Percentiles rank a stretch among this genome's conserved stretches.
These are phyloP conservation scores for Teunomyces funiuensis DNA, from an alignment of 805 yeast genomes.

Conservation along the genomic window DNA sequence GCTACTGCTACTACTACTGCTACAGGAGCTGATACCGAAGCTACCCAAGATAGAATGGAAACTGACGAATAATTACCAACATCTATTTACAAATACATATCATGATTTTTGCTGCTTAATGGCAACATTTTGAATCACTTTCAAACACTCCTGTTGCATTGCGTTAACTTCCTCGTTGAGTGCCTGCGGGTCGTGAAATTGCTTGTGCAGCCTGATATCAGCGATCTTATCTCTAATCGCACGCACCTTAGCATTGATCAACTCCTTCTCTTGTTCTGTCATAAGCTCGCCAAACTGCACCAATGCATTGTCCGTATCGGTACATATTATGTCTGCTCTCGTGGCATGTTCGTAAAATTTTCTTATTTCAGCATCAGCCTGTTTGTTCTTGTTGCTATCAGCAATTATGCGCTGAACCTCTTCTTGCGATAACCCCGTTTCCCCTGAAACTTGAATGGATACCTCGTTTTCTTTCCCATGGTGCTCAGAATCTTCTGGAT, in stretches of 20 bases:
- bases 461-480: constrained; percentile 51
- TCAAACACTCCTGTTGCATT: constrained; percentile 38
- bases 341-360: constrained; percentile 72
- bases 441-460: constrained; percentile 48
- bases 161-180: constrained; percentile 37
- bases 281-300: constrained; percentile 60
- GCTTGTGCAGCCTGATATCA: constrained; percentile 32
- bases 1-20: constrained; percentile 13
- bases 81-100: constrained; percentile 6
- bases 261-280: constrained; percentile 47
- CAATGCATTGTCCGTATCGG: constrained; percentile 87
- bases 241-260: constrained; percentile 18
- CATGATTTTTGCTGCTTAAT: constrained; percentile 26
- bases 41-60: constrained; percentile 37
- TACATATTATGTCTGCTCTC: constrained; percentile 72
- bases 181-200: constrained; percentile 30
- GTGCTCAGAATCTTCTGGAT: constrained; percentile 34
- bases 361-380: constrained; percentile 57
- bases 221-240: constrained; percentile 28
- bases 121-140: constrained; percentile 41
- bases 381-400: constrained; percentile 65
- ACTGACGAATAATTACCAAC: constrained; percentile 29
- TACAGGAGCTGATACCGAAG: constrained; percentile 15
- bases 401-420: constrained; percentile 63
- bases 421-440: constrained; percentile 57